Evolutionary conservation across 768 basidiomycete genomes (phyloP).

Genomic region (Podaxis pistillaris): DNA sequence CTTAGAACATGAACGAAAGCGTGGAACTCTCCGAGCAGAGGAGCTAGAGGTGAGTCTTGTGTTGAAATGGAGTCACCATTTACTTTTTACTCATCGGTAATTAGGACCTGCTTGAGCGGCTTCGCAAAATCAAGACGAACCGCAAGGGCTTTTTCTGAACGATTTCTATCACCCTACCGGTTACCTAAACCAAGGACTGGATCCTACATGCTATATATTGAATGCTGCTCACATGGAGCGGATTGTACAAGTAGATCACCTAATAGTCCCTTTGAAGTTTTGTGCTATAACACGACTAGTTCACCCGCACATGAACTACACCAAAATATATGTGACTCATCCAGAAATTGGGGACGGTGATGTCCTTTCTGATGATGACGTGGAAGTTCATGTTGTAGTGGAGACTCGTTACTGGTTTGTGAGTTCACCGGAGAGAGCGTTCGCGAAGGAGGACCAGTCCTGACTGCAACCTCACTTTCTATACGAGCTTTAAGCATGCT

Average conservation of each 20-base stretch:
- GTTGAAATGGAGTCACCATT: background rate
- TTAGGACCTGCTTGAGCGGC: slow-evolving; percentile 54
- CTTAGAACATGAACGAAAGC: slow-evolving; percentile 64
- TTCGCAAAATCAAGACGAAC: slow-evolving; percentile 55
- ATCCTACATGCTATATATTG: slow-evolving; percentile 13
- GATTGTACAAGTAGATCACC: slow-evolving; percentile 13
- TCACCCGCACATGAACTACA: slow-evolving; percentile 82
- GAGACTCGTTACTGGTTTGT: slow-evolving; percentile 25
- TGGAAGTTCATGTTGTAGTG: slow-evolving; percentile 22
- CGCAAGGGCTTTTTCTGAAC: slow-evolving; percentile 29
- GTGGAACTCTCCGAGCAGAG: slow-evolving; percentile 61
- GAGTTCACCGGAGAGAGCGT: slow-evolving; percentile 56
- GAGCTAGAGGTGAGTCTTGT: slow-evolving; percentile 66
- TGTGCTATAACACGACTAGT: slow-evolving; percentile 63
- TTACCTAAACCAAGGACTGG: slow-evolving; percentile 10
- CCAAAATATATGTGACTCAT: slow-evolving; percentile 90
- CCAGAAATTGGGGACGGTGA: slow-evolving; percentile 73
- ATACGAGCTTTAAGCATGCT: slow-evolving; percentile 91
- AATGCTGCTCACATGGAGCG: slow-evolving; percentile 11
- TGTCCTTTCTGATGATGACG: slow-evolving; percentile 24
- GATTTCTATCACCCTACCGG: slow-evolving; percentile 4
- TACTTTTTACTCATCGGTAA: slow-evolving; percentile 1
- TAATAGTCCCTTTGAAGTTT: slow-evolving; percentile 13
- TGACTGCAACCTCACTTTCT: slow-evolving; percentile 67
- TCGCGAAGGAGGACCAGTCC: slow-evolving; percentile 46